Conservation (phyloP, 768 basidiomycete species). For the Leccinum longicurvipes region DNA sequence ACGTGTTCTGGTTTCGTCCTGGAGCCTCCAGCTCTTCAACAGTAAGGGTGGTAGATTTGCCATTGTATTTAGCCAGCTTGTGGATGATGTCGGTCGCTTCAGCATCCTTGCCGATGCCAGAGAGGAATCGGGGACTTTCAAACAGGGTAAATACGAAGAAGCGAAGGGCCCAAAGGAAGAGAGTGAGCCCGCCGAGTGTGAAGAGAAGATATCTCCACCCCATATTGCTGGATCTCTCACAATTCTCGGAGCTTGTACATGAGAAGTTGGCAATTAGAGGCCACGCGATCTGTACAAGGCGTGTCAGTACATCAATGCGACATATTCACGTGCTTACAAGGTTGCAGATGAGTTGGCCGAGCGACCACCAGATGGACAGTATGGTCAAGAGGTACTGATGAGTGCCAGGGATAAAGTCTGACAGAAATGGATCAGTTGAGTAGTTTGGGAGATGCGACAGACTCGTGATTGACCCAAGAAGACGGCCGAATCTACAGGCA, state of each 20-base stretch:
- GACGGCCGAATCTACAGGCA: conserved; percentile 53
- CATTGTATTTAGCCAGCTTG: conserved; percentile 49
- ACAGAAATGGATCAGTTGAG: conserved; percentile 8
- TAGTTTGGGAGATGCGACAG: not conserved
- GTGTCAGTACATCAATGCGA: not conserved
- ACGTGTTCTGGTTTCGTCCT: conserved; percentile 17
- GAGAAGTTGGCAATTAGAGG: conserved; percentile 56
- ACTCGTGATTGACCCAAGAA: conserved; percentile 39
- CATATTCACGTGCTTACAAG: conserved; percentile 31
- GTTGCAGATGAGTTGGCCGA: conserved; percentile 51
- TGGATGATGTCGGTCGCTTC: conserved; percentile 50
- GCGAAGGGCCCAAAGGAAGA: conserved; percentile 50
- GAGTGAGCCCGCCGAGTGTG: conserved; percentile 48
- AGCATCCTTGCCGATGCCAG: conserved; percentile 49
- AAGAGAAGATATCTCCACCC: conserved; percentile 63
- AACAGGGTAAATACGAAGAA: conserved; percentile 51
- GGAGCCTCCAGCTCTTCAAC: conserved; percentile 42
- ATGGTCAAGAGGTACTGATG: conserved; percentile 60
- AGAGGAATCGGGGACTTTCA: conserved; percentile 57
- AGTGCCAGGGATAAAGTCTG: conserved; percentile 49
- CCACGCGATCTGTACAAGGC: conserved; percentile 51
- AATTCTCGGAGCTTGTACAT: conserved; percentile 36
- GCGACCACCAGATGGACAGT: conserved; percentile 57
- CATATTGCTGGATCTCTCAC: conserved; percentile 49
- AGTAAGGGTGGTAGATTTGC: conserved; percentile 38